Base-by-base conservation (phyloP, 1,139 yeast species). In the Kodamaea ohmeri region DNA sequence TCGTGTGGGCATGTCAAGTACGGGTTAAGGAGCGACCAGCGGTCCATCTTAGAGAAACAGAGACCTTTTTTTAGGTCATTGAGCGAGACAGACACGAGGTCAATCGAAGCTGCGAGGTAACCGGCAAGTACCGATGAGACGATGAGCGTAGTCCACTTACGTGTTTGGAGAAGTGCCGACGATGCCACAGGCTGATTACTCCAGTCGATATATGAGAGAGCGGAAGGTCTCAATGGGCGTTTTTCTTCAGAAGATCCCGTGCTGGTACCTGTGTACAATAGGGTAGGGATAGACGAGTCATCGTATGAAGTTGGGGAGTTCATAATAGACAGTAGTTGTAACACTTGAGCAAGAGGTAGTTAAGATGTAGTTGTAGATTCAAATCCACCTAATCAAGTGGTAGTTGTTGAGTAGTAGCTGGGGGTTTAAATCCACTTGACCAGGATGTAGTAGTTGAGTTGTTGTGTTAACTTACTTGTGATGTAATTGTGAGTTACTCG, bases 71-170 rank as follows among this genome's bases (percentile, higher is more conserved):
- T 76, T 35, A 83, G 48, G 47, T 84, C 88, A 35, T 79, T 76
- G 34, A 85, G 65, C 78, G 82, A 78, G 19, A 73, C 78, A 0
- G 87, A 68, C 0, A 71, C 56, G 45, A 82, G 71, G 50, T 84
- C 89, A 22, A 84, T 69, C 12, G 68, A 51, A 0, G 84, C 73
- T 1, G 90, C 78, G 4, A 76, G 51, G 21, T 78, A 61, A 0
- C 95, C 94, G 24, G 80, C 71, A 1, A 67, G 27, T 1, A 83
- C 50, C 2, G 92, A 78, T 37, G 80, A 71, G 0, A 67, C 48
- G 0, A 80, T 59, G n/a, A 86, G 58, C 0, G 79, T 73, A 2
- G 73, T 40, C 94, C 94, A 85, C 46, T 73, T 72, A n/a, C 47
- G 51, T 40, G 58, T 51, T 38, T 55, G 47, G 34, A 48, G 42